Base-by-base conservation (phyloP, 768 basidiomycete species). In the Pleurotus sapidus region DNA sequence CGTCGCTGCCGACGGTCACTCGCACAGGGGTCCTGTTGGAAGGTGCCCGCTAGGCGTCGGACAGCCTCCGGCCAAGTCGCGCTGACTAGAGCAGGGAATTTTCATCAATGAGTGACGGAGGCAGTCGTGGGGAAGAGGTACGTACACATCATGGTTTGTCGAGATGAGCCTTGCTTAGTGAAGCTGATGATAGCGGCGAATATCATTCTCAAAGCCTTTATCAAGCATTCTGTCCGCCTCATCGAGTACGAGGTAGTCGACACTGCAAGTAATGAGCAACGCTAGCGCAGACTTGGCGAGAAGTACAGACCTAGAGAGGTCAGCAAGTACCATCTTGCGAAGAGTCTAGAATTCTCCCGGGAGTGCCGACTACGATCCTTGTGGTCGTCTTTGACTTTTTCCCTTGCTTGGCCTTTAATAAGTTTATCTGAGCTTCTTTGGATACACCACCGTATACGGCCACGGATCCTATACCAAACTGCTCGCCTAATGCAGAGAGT, bases 181-280 rank as follows among this genome's bases (percentile, higher is more conserved):
- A 80, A 76, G 6, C 82, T 86, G 60, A 98, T 95, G 66, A 99
- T 98, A n/a, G 59, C 79, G 84, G 53, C 93, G 79, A 59, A 98
- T 97, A 68, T 98, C 97, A 65, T 98, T 97, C 70, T 99, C 97
- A 68, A 99, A 99, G 0, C 96, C 97, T 70, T 90, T 94, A 70
- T 98, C 97, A 49, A 99, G 78, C 96, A 98, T 98, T 50, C 96
- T 82, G 74, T 98, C 96, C 5, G 97, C 97, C 75, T 99, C 97
- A 67, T 99, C 97, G 59, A 99, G 76, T 8, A 98, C 96, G 18
- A 98, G 77, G 73, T 95, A 99, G 43, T 84, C 78, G 12, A 98
- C 94, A 25, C 91, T 93, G 60, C 4, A 49, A 15, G 38, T 50
- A 15, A 60, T 64, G 42, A 56, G 45, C 30, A 46, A 49, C 15